Base-by-base conservation (phyloP, 31 red algal species). In the Endocladia muricata region DNA sequence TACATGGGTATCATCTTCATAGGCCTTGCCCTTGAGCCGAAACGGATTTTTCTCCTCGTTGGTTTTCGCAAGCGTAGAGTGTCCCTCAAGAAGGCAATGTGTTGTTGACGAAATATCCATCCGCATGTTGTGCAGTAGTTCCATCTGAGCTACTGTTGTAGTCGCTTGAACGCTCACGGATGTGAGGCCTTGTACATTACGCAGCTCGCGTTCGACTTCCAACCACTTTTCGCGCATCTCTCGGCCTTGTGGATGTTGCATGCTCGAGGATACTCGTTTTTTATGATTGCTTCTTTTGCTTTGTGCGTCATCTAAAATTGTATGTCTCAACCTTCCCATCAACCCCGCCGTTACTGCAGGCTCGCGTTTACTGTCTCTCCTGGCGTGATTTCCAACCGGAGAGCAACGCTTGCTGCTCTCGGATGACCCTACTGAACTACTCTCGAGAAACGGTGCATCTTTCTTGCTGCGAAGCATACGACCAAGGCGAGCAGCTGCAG, bases 1-100 rank as follows among this genome's bases (percentile, higher is more conserved):
- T n/a, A n/a, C n/a, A n/a, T n/a, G n/a, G n/a, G n/a, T n/a, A n/a
- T n/a, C n/a, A n/a, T n/a, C n/a, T n/a, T n/a, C n/a, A n/a, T n/a
- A n/a, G n/a, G n/a, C n/a, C n/a, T n/a, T n/a, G n/a, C n/a, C n/a
- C n/a, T n/a, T n/a, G n/a, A n/a, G n/a, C n/a, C n/a, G n/a, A n/a
- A n/a, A n/a, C n/a, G n/a, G n/a, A n/a, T n/a, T n/a, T n/a, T n/a
- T n/a, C n/a, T n/a, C n/a, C n/a, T n/a, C n/a, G n/a, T n/a, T n/a
- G n/a, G n/a, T n/a, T n/a, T n/a, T n/a, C n/a, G n/a, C n/a, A n/a
- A n/a, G n/a, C n/a, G n/a, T n/a, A n/a, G n/a, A n/a, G n/a, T n/a
- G n/a, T n/a, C 62, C 62, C 4, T 67, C 62, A 35, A 67, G 33
- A 6, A 67, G 62, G 33, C 22, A 67, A 6, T 32, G 62, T n/a